Evolutionary conservation across 805 yeast species (phyloP), one percentile per base, ranked within the genome.

Genomic region (Wickerhamomyces bovis): DNA sequence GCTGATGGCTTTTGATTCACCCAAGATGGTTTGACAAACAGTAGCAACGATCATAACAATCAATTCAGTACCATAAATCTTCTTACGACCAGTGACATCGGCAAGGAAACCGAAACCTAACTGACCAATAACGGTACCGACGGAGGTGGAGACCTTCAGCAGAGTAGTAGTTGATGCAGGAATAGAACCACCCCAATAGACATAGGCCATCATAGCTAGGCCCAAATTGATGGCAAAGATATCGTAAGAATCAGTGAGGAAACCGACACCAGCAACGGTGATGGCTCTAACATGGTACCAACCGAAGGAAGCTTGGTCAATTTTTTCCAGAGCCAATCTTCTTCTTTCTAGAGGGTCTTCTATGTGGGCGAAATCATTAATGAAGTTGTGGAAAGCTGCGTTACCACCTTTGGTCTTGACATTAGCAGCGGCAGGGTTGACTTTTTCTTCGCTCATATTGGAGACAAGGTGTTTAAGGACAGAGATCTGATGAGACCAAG

Each of bases 51-150:
- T 88, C 81, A 89, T 88, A 54, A 89, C 71, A 55, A 89, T 85
- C 67, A 89, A 77, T 70, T 89, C 97, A 50, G 76, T 61, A 72
- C 97, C 97, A 67, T 89, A 89, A 63, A 89, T 80, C 63, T 77
- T 81, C 70, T 89, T 89, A 73, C 97, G 82, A 57, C 97, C 97
- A 50, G 84, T 71, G 25, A 70, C 64, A 73, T 89, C 97, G 51
- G 92, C 96, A 53, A 84, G 57, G 61, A 77, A 72, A 70, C 97
- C 97, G 60, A 89, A 89, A 49, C 85, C 80, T 43, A 89, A 63
- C 71, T 89, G 96, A 61, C 96, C 97, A 62, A 89, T 77, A 54
- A 89, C 95, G 39, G 96, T 89, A 71, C 96, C 96, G 46, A 88
- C 95, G 43, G 96, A 88, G 21, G 96, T 89, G 44, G 95, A 86